Conservation (phyloP, 2,329 filamentous ascomycete species). For the Arthroderma uncinatum region DNA sequence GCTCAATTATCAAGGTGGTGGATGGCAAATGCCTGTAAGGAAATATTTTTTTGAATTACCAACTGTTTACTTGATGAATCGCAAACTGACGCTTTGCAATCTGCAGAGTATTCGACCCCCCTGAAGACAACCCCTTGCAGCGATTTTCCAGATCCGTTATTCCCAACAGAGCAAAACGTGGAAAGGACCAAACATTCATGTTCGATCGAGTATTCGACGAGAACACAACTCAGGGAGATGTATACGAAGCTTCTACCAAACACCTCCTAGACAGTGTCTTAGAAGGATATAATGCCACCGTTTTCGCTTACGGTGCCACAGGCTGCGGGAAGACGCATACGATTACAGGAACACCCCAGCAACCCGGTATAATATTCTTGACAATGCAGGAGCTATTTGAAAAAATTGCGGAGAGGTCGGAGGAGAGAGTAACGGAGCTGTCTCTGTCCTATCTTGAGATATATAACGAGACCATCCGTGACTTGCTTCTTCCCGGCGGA, state of each 20-base stretch:
- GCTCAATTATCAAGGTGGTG: conserved; percentile 88
- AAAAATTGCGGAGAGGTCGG: conserved; percentile 73
- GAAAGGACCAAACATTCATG: conserved; percentile 94
- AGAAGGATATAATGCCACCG: conserved; percentile 96
- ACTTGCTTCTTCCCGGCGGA: conserved; percentile 75
- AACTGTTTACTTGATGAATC: conserved; percentile 2
- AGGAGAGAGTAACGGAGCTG: conserved; percentile 80
- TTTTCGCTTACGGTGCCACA: conserved; percentile 95
- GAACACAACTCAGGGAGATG: conserved; percentile 78
- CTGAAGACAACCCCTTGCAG: conserved; percentile 85
- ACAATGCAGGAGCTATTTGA: conserved; percentile 99
- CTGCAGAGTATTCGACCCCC: conserved; percentile 83
- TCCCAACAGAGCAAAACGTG: conserved; percentile 65
- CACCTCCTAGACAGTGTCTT: conserved; percentile 86
- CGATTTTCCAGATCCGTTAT: conserved; percentile 74
- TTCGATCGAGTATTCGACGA: conserved; percentile 98
- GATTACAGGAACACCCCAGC: conserved; percentile 80
- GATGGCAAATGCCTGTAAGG: conserved; percentile 91
- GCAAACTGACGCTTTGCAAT: background rate
- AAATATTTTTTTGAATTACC: background rate
- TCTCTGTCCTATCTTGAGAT: conserved; percentile 94
- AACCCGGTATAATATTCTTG: conserved; percentile 94
- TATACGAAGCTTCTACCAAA: conserved; percentile 88
- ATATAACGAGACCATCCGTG: conserved; percentile 97
- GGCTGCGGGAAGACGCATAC: conserved; percentile 98